Percentiles rank a stretch among this genome's conserved stretches.
phyloP scores from a whole-genome alignment of 2,329 filamentous ascomycete genomes.

The Trichoderma sp. region DNA sequence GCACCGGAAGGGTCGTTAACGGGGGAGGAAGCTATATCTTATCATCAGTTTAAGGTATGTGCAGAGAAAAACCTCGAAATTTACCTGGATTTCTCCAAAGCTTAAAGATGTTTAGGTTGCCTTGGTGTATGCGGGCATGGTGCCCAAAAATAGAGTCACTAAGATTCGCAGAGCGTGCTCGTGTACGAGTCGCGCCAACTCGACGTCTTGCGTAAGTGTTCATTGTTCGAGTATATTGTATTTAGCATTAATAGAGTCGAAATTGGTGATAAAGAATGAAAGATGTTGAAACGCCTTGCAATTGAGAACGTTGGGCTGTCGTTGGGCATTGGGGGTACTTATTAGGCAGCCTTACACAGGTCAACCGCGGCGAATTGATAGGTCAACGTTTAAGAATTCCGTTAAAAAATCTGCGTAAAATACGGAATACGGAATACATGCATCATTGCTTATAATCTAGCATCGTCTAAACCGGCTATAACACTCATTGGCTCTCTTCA shows the following conservation, averaged over 20 bases:
- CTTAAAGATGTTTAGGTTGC: neutral
- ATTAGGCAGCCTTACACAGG: neutral
- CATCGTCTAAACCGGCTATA: neutral
- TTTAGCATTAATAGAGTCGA: neutral
- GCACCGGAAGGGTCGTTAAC: neutral
- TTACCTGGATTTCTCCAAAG: neutral
- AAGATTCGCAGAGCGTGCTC: neutral
- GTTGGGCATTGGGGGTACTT: neutral
- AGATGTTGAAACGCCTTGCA: rapidly evolving
- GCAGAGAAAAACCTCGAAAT: neutral
- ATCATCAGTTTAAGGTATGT: neutral
- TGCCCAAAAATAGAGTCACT: neutral
- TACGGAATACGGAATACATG: neutral
- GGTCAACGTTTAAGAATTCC: no score
- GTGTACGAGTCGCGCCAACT: neutral
- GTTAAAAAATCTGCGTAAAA: neutral
- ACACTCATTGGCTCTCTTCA: conserved; percentile 17
- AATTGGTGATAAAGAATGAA: neutral
- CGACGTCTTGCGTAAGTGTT: neutral
- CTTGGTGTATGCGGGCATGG: neutral
- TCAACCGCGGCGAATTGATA: neutral
- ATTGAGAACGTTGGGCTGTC: neutral
- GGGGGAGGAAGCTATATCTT: neutral
- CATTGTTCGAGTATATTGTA: neutral
- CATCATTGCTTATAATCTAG: neutral